A percentile compares a stretch with the other conserved stretches of the same genome.
Conservation (phyloP, 148 eudicot genomes). For the Chenopodium formosanum region DNA sequence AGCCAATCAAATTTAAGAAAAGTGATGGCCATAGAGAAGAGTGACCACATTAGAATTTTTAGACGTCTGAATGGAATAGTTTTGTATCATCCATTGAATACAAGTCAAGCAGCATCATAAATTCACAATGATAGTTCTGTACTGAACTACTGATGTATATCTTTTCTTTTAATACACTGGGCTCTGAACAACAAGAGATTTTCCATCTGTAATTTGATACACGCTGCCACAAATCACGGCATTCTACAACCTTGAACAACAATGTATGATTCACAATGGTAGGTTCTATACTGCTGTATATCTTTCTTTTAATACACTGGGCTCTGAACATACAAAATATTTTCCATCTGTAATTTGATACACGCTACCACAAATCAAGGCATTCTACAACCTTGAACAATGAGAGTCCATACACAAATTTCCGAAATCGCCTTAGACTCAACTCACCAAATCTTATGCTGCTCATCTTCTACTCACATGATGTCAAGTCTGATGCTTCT, state of each 20-base stretch:
- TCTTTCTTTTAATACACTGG: neutral
- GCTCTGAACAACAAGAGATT: neutral
- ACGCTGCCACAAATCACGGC: neutral
- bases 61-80: neutral
- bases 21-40: too few species aligned
- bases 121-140: too few species aligned
- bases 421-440: neutral
- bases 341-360: neutral
- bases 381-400: neutral
- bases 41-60: too few species aligned
- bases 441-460: neutral
- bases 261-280: neutral
- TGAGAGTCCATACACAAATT: neutral
- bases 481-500: neutral
- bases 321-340: neutral
- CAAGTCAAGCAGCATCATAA: neutral
- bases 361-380: neutral
- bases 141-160: neutral
- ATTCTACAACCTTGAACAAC: neutral
- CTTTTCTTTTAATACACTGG: neutral
- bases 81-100: neutral
- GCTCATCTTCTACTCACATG: neutral
- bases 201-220: neutral
- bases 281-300: neutral
- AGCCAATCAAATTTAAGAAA: too few species aligned